phyloP scores from a whole-genome alignment of 306 rosid species.

The Dicorynia guianensis region DNA sequence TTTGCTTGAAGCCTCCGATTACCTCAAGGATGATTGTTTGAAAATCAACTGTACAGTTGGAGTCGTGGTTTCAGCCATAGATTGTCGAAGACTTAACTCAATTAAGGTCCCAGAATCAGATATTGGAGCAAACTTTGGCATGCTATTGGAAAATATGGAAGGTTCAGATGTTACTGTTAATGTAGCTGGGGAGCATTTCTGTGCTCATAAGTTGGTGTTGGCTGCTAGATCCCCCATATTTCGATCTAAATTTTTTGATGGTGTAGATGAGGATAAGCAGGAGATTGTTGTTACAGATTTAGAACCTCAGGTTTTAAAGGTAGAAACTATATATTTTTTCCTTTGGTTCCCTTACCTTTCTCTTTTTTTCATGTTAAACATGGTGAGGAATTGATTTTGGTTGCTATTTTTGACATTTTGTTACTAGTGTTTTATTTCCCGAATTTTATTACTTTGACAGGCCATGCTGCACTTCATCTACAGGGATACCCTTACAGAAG shows the following conservation, averaged over 20 bases:
- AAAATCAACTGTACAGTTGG: constrained; percentile 80
- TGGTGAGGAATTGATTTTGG: background rate
- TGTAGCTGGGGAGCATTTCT: constrained; percentile 63
- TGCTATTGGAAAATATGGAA: constrained; percentile 65
- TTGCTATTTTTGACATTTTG: constrained; percentile 9
- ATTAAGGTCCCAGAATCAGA: constrained; percentile 71
- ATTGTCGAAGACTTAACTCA: constrained; percentile 57
- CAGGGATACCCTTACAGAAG: constrained; percentile 61
- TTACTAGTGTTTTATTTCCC: background rate
- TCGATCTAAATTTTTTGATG: constrained; percentile 46
- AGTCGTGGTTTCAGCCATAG: constrained; percentile 72
- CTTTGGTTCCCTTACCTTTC: background rate
- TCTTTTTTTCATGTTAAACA: background rate
- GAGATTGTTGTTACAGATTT: constrained; percentile 55
- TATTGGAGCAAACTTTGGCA: constrained; percentile 62
- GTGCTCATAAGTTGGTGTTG: constrained; percentile 69
- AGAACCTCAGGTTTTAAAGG: constrained; percentile 79
- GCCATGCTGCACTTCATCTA: constrained; percentile 73
- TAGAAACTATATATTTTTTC: constrained; percentile 28
- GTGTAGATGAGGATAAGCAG: constrained; percentile 47
- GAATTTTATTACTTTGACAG: constrained; percentile 36
- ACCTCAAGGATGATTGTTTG: constrained; percentile 70
- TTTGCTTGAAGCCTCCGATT: constrained; percentile 63
- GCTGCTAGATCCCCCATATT: constrained; percentile 74
- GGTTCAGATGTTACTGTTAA: constrained; percentile 66